Conservation (phyloP, 495 filamentous ascomycete species). For the Daldinia caldariorum region DNA sequence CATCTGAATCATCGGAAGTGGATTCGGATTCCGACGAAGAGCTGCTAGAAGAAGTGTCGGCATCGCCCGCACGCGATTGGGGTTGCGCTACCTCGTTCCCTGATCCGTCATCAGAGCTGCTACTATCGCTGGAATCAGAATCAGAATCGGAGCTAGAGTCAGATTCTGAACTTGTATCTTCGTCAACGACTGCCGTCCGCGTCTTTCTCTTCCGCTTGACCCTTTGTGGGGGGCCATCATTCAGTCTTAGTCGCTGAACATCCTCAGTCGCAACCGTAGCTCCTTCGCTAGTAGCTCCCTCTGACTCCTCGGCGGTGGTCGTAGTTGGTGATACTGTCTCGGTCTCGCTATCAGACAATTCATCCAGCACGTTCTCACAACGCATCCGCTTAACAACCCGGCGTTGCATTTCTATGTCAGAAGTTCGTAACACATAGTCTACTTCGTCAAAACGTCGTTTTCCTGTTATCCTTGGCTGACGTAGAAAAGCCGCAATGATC, state of each 20-base stretch:
- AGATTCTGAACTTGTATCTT: constrained; percentile 51
- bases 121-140: constrained; percentile 44
- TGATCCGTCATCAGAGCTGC: constrained; percentile 24
- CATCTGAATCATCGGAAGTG: constrained; percentile 33
- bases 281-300: constrained; percentile 28
- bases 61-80: constrained; percentile 23
- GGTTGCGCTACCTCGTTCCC: constrained; percentile 30
- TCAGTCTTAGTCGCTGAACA: constrained; percentile 52
- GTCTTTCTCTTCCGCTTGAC: constrained; percentile 66
- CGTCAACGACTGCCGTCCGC: constrained; percentile 54
- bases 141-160: constrained; percentile 45
- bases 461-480: constrained; percentile 44
- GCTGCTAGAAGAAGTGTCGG: constrained; percentile 45
- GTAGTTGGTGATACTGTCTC: constrained; percentile 41
- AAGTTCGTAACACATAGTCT: constrained; percentile 56
- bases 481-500: constrained; percentile 59
- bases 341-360: constrained; percentile 56
- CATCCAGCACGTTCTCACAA: constrained; percentile 57
- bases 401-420: constrained; percentile 56
- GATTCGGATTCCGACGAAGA: constrained; percentile 42
- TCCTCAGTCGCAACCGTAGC: constrained; percentile 49
- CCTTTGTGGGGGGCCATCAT: constrained; percentile 54
- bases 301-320: constrained; percentile 21
- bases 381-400: constrained; percentile 62
- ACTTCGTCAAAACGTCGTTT: constrained; percentile 57